phyloP scores from a whole-genome alignment of 208 protist species.

The Trypanosoma congolense region DNA sequence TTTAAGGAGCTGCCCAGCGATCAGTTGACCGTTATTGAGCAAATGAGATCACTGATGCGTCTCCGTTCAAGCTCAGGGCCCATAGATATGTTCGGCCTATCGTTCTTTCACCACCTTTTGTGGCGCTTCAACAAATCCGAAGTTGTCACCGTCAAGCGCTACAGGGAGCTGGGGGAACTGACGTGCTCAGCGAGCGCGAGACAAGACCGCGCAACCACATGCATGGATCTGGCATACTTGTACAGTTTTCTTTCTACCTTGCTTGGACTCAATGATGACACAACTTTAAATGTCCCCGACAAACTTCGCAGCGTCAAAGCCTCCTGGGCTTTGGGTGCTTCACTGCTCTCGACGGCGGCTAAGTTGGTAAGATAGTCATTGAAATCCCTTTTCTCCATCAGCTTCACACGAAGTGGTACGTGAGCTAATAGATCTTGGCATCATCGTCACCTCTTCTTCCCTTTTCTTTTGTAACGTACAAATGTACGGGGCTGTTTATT shows the following conservation, averaged over 20 bases:
- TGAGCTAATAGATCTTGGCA: too few species aligned
- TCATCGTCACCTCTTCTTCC: too few species aligned
- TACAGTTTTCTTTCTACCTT: constrained; percentile 57
- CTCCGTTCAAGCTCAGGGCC: background rate
- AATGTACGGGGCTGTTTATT: too few species aligned
- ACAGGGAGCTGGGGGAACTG: constrained; percentile 24
- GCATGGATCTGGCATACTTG: constrained; percentile 74
- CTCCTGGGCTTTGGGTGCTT: constrained; percentile 79
- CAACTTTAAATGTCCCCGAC: constrained; percentile 40
- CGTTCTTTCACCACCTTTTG: constrained; percentile 68
- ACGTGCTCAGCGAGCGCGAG: constrained; percentile 16
- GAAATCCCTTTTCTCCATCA: constrained; percentile 44
- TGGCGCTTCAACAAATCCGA: constrained; percentile 13
- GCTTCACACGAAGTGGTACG: too few species aligned
- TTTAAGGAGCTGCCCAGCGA: constrained; percentile 7
- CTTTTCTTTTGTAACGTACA: too few species aligned
- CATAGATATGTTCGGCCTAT: constrained; percentile 49
- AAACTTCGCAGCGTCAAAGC: constrained; percentile 50
- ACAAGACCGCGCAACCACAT: constrained; percentile 26
- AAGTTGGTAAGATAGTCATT: constrained; percentile 30
- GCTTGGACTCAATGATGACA: constrained; percentile 42
- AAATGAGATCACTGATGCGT: background rate
- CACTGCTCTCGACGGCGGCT: constrained; percentile 20
- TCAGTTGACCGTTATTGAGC: background rate
- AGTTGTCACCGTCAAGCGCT: constrained; percentile 20